Conservation (phyloP, 2,329 filamentous ascomycete genomes). For the Grosmannia clavigera region DNA sequence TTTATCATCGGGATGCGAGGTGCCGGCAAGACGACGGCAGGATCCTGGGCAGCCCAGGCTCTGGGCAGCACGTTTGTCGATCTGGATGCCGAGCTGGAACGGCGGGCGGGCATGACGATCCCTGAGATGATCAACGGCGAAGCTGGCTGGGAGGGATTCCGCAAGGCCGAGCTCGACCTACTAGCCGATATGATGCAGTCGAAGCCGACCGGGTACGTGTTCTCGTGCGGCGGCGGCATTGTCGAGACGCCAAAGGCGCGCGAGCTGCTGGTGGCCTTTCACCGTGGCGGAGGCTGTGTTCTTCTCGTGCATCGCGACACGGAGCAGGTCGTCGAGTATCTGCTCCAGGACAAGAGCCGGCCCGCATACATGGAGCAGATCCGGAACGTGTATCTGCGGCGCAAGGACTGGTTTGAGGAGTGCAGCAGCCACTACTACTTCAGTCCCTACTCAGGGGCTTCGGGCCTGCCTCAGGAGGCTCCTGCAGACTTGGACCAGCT, state of each 20-base stretch:
- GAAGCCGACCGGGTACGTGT: constrained; percentile 62
- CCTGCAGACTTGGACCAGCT: constrained; percentile 64
- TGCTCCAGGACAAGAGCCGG: constrained; percentile 77
- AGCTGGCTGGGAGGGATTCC: constrained; percentile 78
- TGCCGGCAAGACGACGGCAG: constrained; percentile 90
- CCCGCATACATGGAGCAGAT: constrained; percentile 91
- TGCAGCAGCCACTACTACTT: constrained; percentile 94
- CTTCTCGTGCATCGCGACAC: constrained; percentile 81
- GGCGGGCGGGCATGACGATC: constrained; percentile 59
- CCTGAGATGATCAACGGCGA: constrained; percentile 67
- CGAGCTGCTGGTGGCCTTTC: constrained; percentile 60
- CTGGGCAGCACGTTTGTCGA: constrained; percentile 72
- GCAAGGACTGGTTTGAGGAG: constrained; percentile 79
- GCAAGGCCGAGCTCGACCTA: constrained; percentile 63
- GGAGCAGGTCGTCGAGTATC: constrained; percentile 75
- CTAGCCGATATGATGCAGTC: constrained; percentile 63
- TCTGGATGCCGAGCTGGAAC: constrained; percentile 78
- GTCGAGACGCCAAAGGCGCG: constrained; percentile 77
- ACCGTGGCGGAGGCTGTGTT: constrained; percentile 66
- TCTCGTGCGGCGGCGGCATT: constrained; percentile 88
- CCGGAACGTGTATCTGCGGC: constrained; percentile 76
- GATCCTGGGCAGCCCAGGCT: constrained; percentile 67
- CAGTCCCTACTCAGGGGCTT: constrained; percentile 51
- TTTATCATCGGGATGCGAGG: constrained; percentile 97
- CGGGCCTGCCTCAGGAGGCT: constrained; percentile 23